Conservation (phyloP, 139 green algal genomes). For the Coelastrella sp. region DNA sequence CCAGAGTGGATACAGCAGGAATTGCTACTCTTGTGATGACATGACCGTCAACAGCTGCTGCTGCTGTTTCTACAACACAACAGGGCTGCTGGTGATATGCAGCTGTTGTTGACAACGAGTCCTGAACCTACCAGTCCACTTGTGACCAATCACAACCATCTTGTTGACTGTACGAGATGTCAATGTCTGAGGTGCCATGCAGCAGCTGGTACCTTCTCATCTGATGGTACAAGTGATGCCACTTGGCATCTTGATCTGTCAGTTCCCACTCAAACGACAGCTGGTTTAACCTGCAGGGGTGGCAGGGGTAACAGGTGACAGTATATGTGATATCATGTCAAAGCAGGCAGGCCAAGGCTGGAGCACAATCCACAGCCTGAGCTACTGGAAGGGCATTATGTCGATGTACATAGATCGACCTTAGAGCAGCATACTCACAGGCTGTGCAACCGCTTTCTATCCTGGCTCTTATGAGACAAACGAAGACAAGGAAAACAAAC, state of each 20-base stretch:
- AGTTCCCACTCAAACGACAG: conserved; percentile 52
- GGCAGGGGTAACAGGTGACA: no score
- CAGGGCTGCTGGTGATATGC: background rate
- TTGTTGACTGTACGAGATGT: background rate
- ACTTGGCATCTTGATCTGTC: conserved; percentile 45
- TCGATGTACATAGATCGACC: no score
- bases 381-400: background rate
- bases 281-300: conserved; percentile 37
- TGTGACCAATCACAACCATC: conserved; percentile 14
- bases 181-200: conserved; percentile 39
- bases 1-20: background rate
- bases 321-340: background rate
- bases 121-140: background rate
- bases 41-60: background rate
- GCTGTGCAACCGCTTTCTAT: background rate
- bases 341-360: background rate
- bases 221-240: conserved; percentile 52
- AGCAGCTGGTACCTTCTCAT: conserved; percentile 47
- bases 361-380: background rate
- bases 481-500: background rate
- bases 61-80: background rate
- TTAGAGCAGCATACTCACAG: background rate
- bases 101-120: background rate
- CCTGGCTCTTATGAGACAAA: background rate
- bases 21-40: background rate